phyloP scores from a whole-genome alignment of 2,329 filamentous ascomycete genomes.

The Pseudogymnoascus sp. region DNA sequence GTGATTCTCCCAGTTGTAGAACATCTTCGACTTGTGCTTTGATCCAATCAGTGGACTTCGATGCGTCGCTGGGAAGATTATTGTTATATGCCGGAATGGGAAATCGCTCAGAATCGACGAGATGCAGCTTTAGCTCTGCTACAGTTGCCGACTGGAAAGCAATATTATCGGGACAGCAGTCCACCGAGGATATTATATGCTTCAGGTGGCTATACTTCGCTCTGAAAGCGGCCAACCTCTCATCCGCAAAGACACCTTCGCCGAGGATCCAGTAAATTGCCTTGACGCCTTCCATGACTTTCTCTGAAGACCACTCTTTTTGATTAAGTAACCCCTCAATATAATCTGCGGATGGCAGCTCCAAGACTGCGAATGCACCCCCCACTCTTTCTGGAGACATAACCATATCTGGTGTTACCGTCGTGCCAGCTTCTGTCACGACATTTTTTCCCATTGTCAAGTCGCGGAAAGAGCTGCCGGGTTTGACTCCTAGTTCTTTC shows the following conservation, averaged over 20 bases:
- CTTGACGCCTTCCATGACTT: slow-evolving; percentile 60
- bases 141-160: slow-evolving; percentile 59
- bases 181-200: slow-evolving; percentile 72
- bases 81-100: slow-evolving; percentile 61
- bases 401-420: slow-evolving; percentile 82
- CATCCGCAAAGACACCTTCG: slow-evolving; percentile 55
- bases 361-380: slow-evolving; percentile 70
- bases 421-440: slow-evolving; percentile 54
- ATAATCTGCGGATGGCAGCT: slow-evolving; percentile 66
- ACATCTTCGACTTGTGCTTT: slow-evolving; percentile 14
- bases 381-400: slow-evolving; percentile 61
- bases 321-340: slow-evolving; percentile 62
- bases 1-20: slow-evolving; percentile 18
- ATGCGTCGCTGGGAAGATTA: background rate
- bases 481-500: slow-evolving; percentile 54
- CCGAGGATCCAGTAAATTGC: slow-evolving; percentile 79
- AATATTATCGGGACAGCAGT: slow-evolving; percentile 70
- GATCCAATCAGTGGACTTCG: slow-evolving; percentile 1
- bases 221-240: slow-evolving; percentile 64
- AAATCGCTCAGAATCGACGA: slow-evolving; percentile 70
- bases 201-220: slow-evolving; percentile 50
- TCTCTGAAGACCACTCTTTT: slow-evolving; percentile 61
- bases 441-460: slow-evolving; percentile 61
- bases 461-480: slow-evolving; percentile 49
- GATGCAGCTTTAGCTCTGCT: slow-evolving; percentile 62